Evolutionary conservation across 2,329 filamentous ascomycete genomes (phyloP), one percentile per base, ranked within the genome.

Genomic region (Fusarium brevicatenulatum): DNA sequence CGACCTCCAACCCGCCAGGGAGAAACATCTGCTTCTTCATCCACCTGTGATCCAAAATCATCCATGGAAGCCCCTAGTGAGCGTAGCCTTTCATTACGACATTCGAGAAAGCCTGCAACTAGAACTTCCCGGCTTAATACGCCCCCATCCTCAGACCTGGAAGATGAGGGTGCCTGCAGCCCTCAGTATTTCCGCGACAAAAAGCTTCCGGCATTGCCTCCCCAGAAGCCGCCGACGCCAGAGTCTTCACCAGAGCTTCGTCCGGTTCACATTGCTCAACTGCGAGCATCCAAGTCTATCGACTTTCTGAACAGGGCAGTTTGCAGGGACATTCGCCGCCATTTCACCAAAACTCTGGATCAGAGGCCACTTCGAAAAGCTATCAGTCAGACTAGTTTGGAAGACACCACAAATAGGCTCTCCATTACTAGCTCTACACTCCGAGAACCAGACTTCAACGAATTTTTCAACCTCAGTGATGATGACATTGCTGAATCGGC

Each of bases 401-500:
- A 80, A 3, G 71, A 78, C 5, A 81, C 81, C 15, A 68, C 72
- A 39, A 70, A 72, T 53, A 40, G 58, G 44, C 73, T 63, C 54
- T 78, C 80, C 4, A 76, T 79, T 23, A 73, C 77, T 34, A 81
- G 81, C 60, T 77, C 80, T 3, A 81, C 83, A 4, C 82, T 89
- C 8, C 81, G 82, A 50, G 88, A 89, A 72, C 88, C 88, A 10
- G 85, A 84, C 42, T 80, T 89, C 28, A 82, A 84, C 23, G 88
- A 90, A 43, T 89, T 90, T 57, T 81, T 88, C 59, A 82, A 83
- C 25, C 81, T 90, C 10, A 86, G 84, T 63, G 88, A 90, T 66
- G 88, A 90, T 36, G 88, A 90, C 62, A 88, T 90, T 68, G 87
- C 88, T 13, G 88, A 90, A 72, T 79, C 68, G 21, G 69, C 76